Evolutionary conservation across 2,329 filamentous ascomycete species (phyloP), one percentile per base, ranked within the genome.

Genomic region (Sordariomycetes sp.): DNA sequence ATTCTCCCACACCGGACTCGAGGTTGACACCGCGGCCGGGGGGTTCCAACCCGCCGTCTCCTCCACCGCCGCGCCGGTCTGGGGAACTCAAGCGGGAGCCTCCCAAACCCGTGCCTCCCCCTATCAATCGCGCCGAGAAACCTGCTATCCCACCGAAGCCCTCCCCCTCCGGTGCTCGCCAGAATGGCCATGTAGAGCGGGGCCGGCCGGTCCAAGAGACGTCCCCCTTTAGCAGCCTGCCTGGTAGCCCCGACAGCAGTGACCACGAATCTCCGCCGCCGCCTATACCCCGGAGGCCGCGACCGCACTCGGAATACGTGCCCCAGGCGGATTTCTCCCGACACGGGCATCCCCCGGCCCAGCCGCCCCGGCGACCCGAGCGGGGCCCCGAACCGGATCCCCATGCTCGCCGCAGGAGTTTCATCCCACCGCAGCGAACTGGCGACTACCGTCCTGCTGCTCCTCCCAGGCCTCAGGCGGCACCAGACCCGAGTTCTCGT

Each of bases 191-290:
- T n/a, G 20, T 17, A 17, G 42, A 34, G 17, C 25, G 20, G 34
- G 17, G 42, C 3, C 52, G 48, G 10, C 3, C 68, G 5, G 61
- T 63, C 0, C 68, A 74, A 60, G 72, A 74, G 65, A 66, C 84
- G 0, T 96, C 92, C 1, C 91, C 92, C 0, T 96, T 96, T 66
- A 90, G 78, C 65, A 96, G 90, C 39, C 90, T 90, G 20, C 90
- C 91, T 0, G 85, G 83, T 62, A 92, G 86, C 65, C 80, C 81
- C 4, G 83, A 80, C 58, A 85, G 78, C 57, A 67, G 74, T 0
- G 74, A 78, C n/a, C 72, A 73, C n/a, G 72, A 73, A n/a, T 71
- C 72, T 7, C 76, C 76, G 8, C 78, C 79, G 1, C 71, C 69
- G 57, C 71, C 69, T 57, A 73, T 79, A 52, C 78, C 73, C 20